phyloP scores from a whole-genome alignment of 768 basidiomycete genomes.

The Panus rudis region DNA sequence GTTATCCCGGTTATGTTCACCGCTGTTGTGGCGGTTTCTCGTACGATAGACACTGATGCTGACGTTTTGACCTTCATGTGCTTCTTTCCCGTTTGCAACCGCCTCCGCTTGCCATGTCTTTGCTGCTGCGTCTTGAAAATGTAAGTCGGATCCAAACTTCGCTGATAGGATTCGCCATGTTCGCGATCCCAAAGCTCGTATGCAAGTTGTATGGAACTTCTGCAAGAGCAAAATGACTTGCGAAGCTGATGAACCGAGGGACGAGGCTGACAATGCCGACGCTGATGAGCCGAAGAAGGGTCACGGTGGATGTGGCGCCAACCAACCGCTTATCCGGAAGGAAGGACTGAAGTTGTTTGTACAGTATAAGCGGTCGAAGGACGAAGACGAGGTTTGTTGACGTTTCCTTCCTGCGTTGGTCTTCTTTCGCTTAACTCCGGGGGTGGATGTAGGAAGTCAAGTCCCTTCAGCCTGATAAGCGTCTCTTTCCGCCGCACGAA shows the following conservation, averaged over 20 bases:
- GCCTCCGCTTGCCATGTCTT: slow-evolving; percentile 11
- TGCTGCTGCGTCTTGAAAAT: slow-evolving; percentile 7
- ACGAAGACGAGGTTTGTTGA: slow-evolving; percentile 82
- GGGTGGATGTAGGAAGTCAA: slow-evolving; percentile 57
- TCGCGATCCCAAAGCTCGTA: slow-evolving; percentile 79
- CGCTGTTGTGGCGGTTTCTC: slow-evolving; percentile 23
- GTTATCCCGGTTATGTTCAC: slow-evolving; percentile 29
- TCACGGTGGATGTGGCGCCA: slow-evolving; percentile 95
- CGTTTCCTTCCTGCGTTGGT: slow-evolving; percentile 3
- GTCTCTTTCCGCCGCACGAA: slow-evolving; percentile 76
- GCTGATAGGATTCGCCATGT: slow-evolving; percentile 83
- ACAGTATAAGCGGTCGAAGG: slow-evolving; percentile 91
- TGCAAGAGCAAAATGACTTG: slow-evolving; percentile 88
- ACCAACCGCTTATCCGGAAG: slow-evolving; percentile 85
- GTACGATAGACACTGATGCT: slow-evolving; percentile 41
- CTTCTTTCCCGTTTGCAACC: slow-evolving; percentile 13
- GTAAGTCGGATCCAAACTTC: slow-evolving; percentile 80
- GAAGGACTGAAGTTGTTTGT: slow-evolving; percentile 93
- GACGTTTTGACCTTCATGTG: slow-evolving; percentile 60
- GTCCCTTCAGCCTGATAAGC: slow-evolving; percentile 74
- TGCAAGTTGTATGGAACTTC: slow-evolving; percentile 78
- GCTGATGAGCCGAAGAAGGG: slow-evolving; percentile 76
- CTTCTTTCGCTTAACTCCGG: slow-evolving; percentile 4
- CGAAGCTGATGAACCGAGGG: slow-evolving; percentile 83
- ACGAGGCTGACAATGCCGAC: slow-evolving; percentile 68